phyloP scores from a whole-genome alignment of 2,329 filamentous ascomycete genomes.

The Fusarium protoensiforme region DNA sequence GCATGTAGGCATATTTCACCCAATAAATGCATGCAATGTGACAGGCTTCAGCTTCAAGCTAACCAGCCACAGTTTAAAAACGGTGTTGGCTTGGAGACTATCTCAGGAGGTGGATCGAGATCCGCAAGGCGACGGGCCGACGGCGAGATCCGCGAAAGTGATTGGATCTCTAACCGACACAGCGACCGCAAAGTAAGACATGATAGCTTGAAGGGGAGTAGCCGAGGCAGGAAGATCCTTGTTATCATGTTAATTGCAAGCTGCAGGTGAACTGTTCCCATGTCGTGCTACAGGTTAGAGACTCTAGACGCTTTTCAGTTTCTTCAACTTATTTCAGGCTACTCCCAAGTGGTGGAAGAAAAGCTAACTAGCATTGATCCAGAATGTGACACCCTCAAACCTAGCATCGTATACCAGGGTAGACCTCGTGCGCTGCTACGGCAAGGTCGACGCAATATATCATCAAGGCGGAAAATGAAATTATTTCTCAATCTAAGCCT shows the following conservation, averaged over 20 bases:
- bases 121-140: background rate
- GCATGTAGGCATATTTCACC: too few relatives aligned
- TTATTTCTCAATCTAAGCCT: too few relatives aligned
- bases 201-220: background rate
- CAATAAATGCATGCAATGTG: background rate
- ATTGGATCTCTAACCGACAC: background rate
- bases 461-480: background rate
- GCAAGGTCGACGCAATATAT: too few relatives aligned
- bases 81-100: background rate
- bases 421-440: too few relatives aligned
- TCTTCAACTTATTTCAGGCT: too few relatives aligned
- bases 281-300: background rate
- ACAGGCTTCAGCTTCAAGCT: background rate
- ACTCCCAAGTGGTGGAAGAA: too few relatives aligned
- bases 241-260: conserved; percentile 41
- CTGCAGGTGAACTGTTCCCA: background rate
- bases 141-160: background rate
- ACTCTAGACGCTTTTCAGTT: too few relatives aligned
- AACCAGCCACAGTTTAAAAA: background rate
- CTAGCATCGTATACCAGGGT: too few relatives aligned
- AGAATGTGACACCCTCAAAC: too few relatives aligned
- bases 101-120: background rate
- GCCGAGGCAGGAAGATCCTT: background rate
- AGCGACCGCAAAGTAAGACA: background rate
- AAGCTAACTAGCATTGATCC: too few relatives aligned